Percentiles rank a stretch among this genome's conserved stretches.
Conservation (phyloP, 2,329 filamentous ascomycete genomes). For the Neodidymelliopsis sp. region DNA sequence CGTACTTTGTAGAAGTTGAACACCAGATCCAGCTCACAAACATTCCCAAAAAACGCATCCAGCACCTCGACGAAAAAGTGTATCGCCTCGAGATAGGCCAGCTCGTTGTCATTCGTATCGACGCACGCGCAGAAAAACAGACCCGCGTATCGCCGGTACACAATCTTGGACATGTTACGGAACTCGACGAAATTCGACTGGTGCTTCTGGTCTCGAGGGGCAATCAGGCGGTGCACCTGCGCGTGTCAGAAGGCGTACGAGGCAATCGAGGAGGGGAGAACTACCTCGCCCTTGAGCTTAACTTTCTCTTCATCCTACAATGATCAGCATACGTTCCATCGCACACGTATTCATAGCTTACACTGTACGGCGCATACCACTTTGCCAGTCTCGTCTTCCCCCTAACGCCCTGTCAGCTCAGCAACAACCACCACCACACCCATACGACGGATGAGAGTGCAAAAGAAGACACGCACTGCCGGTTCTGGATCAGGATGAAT, state of each 20-base stretch:
- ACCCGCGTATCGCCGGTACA: conserved; percentile 96
- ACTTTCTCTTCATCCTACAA: conserved; percentile 92
- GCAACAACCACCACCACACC: no score
- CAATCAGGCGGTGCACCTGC: conserved; percentile 96
- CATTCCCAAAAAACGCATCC: conserved; percentile 98
- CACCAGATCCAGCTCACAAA: conserved; percentile 93
- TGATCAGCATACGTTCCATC: conserved; percentile 24
- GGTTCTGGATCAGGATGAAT: conserved; percentile 89
- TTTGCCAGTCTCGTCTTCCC: conserved; percentile 98
- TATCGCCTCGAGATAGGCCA: conserved; percentile 95
- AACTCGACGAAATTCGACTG: conserved; percentile 99
- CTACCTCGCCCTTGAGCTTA: conserved; percentile 95
- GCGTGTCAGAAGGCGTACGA: conserved; percentile 6
- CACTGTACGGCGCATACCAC: conserved; percentile 97
- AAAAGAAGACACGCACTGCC: conserved; percentile 72
- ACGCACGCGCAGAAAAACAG: conserved; percentile 99
- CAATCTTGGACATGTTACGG: conserved; percentile 87
- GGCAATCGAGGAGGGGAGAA: conserved; percentile 2
- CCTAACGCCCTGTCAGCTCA: no score
- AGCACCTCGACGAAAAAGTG: conserved; percentile 99
- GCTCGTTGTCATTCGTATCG: conserved; percentile 98
- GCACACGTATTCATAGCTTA: conserved; percentile 46
- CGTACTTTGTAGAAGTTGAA: conserved; percentile 75
- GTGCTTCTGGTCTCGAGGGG: conserved; percentile 97
- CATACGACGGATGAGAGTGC: no score